These are phyloP conservation scores for Phytophthora pseudosyringae DNA, from an alignment of 352 stramenopile genomes.

Conservation along the genomic window DNA sequence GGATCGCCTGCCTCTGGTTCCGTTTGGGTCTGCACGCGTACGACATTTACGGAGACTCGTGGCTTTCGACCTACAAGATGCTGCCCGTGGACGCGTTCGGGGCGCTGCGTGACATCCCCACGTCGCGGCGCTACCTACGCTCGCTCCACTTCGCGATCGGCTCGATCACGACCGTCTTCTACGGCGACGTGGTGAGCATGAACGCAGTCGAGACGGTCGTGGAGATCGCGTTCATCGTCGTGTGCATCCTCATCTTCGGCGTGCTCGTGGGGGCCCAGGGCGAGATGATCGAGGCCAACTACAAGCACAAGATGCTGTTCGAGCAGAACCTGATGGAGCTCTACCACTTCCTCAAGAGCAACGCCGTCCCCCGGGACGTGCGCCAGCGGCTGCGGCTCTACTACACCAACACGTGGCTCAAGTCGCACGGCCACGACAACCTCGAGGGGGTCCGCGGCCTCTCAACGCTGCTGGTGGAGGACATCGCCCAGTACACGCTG, in stretches of 20 bases:
- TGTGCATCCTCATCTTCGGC: conserved; percentile 77
- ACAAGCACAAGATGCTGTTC: conserved; percentile 74
- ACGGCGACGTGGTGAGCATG: conserved; percentile 68
- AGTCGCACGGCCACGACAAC: conserved; percentile 68
- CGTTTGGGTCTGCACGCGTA: conserved; percentile 52
- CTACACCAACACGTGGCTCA: conserved; percentile 76
- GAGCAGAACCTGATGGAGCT: conserved; percentile 73
- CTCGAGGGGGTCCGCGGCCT: conserved; percentile 61
- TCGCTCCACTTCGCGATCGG: conserved; percentile 65
- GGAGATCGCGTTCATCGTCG: conserved; percentile 65
- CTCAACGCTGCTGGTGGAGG: conserved; percentile 65
- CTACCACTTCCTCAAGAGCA: conserved; percentile 63
- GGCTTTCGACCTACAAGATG: conserved; percentile 65
- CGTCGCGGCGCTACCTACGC: conserved; percentile 55
- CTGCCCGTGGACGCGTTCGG: conserved; percentile 54
- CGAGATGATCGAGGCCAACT: conserved; percentile 67
- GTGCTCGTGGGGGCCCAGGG: conserved; percentile 65
- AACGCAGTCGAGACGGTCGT: conserved; percentile 67
- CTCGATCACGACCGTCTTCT: conserved; percentile 77
- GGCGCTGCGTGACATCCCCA: conserved; percentile 46
- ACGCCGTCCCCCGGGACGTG: conserved; percentile 60
- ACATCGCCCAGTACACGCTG: conserved; percentile 77
- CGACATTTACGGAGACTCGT: conserved; percentile 56
- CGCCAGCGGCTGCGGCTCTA: conserved; percentile 61
- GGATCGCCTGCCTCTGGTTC: conserved; percentile 78